Conservation (phyloP, 176 grass and related monocot genomes). For the Rhipidocladum racemiflorum region DNA sequence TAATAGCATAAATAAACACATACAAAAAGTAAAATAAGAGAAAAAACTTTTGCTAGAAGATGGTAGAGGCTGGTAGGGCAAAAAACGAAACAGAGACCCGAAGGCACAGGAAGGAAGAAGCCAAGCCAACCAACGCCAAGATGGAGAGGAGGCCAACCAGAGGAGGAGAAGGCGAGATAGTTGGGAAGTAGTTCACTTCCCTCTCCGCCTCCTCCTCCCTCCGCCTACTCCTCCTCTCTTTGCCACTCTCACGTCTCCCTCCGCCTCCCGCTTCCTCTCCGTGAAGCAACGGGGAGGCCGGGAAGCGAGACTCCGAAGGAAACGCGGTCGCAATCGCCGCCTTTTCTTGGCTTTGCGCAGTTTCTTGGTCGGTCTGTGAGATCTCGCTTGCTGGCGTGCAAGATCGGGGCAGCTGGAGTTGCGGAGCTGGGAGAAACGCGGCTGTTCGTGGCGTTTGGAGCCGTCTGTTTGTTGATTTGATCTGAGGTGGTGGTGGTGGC, state of each 20-base stretch:
- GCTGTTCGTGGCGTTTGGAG: not conserved
- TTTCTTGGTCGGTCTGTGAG: not conserved
- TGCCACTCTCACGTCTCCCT: conserved; percentile 17
- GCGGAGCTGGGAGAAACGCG: not conserved
- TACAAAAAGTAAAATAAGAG: not conserved
- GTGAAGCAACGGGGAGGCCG: not conserved
- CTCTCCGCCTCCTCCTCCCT: not conserved
- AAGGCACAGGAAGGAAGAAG: conserved; percentile 20
- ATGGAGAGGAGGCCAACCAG: not conserved
- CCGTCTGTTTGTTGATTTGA: conserved; percentile 16
- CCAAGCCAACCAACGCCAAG: not conserved
- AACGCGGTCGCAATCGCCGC: conserved; percentile 17
- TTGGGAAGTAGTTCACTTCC: conserved; percentile 33
- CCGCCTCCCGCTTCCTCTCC: conserved; percentile 11
- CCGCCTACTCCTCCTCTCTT: not conserved
- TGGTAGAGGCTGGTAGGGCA: not conserved
- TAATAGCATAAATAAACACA: not conserved
- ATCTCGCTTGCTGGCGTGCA: conserved; percentile 14
- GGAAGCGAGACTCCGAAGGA: not conserved
- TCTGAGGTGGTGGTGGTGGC: not conserved
- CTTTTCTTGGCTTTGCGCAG: conserved; percentile 36
- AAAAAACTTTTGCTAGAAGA: not conserved
- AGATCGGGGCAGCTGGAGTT: not conserved
- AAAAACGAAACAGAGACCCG: conserved; percentile 2
- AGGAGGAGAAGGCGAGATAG: conserved; percentile 6